Percentiles rank a stretch among this genome's conserved stretches.
Evolutionary conservation across 208 protist genomes (phyloP).

Genomic region (Phytomonas sp.): DNA sequence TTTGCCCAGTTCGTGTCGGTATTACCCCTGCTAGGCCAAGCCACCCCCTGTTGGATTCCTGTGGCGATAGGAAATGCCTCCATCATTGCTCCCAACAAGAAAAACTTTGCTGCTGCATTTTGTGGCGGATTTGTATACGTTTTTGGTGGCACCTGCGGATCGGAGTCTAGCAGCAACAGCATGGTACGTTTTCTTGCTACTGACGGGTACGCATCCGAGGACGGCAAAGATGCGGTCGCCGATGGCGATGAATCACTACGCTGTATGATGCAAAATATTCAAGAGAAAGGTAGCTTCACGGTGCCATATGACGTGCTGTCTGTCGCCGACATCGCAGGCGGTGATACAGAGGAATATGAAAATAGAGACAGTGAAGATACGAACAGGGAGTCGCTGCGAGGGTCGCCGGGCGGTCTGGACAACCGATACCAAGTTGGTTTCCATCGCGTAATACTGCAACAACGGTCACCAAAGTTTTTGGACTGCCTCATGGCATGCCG

Average conservation of each 20-base stretch:
- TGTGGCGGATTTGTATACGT: constrained; percentile 76
- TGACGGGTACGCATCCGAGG: constrained; percentile 55
- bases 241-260: constrained; percentile 22
- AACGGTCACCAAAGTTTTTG: constrained; percentile 58
- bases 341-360: background rate
- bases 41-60: constrained; percentile 60
- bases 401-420: background rate
- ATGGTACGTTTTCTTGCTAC: constrained; percentile 75
- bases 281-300: constrained; percentile 10
- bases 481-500: constrained; percentile 48
- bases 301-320: background rate
- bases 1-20: constrained; percentile 69
- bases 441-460: constrained; percentile 58
- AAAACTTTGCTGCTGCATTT: constrained; percentile 66
- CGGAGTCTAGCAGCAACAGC: constrained; percentile 58
- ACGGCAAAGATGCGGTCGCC: constrained; percentile 33
- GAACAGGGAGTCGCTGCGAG: background rate
- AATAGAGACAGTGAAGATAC: background rate
- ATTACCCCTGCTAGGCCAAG: constrained; percentile 27
- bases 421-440: constrained; percentile 22
- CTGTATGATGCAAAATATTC: constrained; percentile 25
- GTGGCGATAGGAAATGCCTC: constrained; percentile 72
- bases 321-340: constrained; percentile 7
- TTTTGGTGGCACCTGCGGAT: constrained; percentile 62
- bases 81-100: constrained; percentile 49